phyloP scores from a whole-genome alignment of 305 asterid species.

The Andrographis paniculata region DNA sequence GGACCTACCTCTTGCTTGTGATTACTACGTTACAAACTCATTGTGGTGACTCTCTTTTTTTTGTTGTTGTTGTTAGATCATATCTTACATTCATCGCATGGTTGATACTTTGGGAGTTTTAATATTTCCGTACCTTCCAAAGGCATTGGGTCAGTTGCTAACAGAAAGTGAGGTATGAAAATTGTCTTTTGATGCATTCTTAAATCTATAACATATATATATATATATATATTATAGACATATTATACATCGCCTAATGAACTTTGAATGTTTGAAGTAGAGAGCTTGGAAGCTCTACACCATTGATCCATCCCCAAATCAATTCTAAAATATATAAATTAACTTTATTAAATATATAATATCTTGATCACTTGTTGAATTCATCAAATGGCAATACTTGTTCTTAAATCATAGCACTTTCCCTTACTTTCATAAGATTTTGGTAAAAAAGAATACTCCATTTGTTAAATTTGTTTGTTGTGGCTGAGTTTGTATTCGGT shows the following conservation, averaged over 20 bases:
- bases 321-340: too few relatives aligned
- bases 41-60: constrained; percentile 24
- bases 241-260: too few relatives aligned
- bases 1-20: constrained; percentile 12
- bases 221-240: too few relatives aligned
- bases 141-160: constrained; percentile 82
- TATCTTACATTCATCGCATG: constrained; percentile 95
- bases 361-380: background rate
- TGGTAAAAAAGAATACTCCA: too few relatives aligned
- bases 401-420: constrained; percentile 10
- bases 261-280: too few relatives aligned
- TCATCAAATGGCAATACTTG: constrained; percentile 4
- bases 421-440: constrained; percentile 7
- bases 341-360: too few relatives aligned
- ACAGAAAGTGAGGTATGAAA: constrained; percentile 76
- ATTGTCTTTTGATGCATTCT: constrained; percentile 13
- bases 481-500: constrained; percentile 4
- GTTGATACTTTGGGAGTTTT: constrained; percentile 84
- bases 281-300: too few relatives aligned
- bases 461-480: constrained; percentile 11
- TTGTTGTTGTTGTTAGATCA: constrained; percentile 33
- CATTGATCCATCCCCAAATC: too few relatives aligned
- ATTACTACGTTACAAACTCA: constrained; percentile 2
- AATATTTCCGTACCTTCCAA: constrained; percentile 87
- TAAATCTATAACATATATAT: too few relatives aligned